phyloP scores from a whole-genome alignment of 345 rosid species.

The Citrus cavaleriei region DNA sequence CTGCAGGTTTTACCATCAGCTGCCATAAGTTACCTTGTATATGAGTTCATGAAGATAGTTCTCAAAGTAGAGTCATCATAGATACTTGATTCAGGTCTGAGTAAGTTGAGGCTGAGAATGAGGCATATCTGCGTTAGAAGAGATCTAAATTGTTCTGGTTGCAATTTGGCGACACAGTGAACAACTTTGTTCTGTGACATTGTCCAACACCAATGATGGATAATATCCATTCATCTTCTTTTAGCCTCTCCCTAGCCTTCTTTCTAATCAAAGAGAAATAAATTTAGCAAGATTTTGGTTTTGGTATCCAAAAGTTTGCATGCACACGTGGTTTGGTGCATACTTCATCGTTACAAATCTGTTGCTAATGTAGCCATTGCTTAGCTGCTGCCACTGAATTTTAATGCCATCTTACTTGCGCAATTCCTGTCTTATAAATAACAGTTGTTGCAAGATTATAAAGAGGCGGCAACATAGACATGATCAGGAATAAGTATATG shows the following conservation, averaged over 20 bases:
- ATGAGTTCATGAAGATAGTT: conserved; percentile 87
- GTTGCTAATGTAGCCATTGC: not conserved
- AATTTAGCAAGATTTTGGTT: not conserved
- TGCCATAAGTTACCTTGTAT: conserved; percentile 79
- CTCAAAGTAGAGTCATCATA: conserved; percentile 68
- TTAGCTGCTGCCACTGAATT: not conserved
- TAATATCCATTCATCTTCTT: not conserved
- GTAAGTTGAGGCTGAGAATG: not conserved
- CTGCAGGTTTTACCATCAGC: conserved; percentile 90
- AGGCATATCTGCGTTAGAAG: not conserved
- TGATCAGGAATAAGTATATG: not conserved
- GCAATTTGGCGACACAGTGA: not conserved
- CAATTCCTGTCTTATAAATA: not conserved
- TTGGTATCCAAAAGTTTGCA: not conserved
- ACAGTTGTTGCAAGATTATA: not conserved
- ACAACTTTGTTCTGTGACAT: not conserved
- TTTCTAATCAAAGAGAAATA: not conserved
- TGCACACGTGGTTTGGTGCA: too few species aligned
- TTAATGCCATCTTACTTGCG: not conserved
- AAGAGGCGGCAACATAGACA: not conserved
- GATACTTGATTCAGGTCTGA: not conserved
- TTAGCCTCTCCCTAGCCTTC: not conserved
- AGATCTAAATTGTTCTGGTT: not conserved
- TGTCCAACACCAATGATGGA: not conserved
- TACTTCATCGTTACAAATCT: not conserved